Evolutionary conservation across 169 alveolate genomes (phyloP).

Genomic region (Sarcocystis neurona): DNA sequence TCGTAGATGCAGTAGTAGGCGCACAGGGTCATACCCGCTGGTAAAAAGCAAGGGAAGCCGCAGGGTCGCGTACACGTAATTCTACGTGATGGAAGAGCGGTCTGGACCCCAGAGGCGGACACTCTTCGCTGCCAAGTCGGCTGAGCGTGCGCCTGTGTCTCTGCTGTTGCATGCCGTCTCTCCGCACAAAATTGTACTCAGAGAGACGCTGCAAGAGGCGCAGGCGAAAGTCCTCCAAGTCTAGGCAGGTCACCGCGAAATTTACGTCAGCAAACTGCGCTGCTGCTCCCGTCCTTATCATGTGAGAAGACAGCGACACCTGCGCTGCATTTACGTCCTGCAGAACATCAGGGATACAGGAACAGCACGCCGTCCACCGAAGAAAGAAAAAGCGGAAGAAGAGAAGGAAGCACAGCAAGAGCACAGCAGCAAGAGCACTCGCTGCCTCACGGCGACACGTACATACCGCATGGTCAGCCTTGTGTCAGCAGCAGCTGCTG

Average conservation of each 20-base stretch:
- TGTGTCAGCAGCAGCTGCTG: too few species aligned
- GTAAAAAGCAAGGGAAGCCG: conserved; percentile 18
- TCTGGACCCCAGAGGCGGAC: background rate
- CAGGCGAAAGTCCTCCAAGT: conserved; percentile 41
- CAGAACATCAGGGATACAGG: background rate
- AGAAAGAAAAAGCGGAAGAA: too few species aligned
- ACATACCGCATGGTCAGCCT: too few species aligned
- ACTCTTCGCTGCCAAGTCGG: background rate
- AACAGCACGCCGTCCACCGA: background rate
- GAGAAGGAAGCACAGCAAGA: too few species aligned
- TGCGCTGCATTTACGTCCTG: conserved; percentile 51
- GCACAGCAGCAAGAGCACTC: too few species aligned
- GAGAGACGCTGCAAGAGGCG: conserved; percentile 43
- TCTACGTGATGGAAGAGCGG: conserved; percentile 47
- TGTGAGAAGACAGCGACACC: conserved; percentile 40
- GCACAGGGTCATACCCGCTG: conserved; percentile 5
- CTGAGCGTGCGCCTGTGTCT: background rate
- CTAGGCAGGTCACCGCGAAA: conserved; percentile 41
- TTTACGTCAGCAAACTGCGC: conserved; percentile 49
- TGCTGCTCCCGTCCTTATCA: conserved; percentile 41
- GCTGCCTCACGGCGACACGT: too few species aligned
- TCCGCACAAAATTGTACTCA: conserved; percentile 7
- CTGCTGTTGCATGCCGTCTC: background rate
- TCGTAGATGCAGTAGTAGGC: background rate
- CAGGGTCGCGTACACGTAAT: background rate